Percentiles rank a stretch among this genome's conserved stretches.
Conservation (phyloP, 1,139 yeast genomes). For the Debaryomyces sp. region DNA sequence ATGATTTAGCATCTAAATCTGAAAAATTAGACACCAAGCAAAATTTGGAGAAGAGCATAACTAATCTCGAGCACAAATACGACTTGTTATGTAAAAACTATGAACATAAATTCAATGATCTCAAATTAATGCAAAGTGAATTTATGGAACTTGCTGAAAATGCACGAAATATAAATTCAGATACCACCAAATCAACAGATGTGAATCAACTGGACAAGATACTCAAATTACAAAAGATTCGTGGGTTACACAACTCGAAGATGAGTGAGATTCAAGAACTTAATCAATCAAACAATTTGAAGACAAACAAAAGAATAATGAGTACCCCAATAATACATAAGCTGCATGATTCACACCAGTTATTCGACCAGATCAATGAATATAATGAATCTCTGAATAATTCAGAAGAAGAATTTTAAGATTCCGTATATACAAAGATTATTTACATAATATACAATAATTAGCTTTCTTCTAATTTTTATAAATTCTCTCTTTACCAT, state of each 20-base stretch:
- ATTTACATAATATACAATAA: background rate
- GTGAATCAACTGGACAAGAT: background rate
- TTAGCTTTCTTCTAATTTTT: slow-evolving; percentile 12
- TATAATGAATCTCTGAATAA: slow-evolving; percentile 18
- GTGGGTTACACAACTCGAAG: slow-evolving; percentile 32
- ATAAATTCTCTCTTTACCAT: slow-evolving; percentile 46
- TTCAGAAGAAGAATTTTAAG: slow-evolving; percentile 24
- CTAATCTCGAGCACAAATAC: slow-evolving; percentile 23
- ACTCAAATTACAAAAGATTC: slow-evolving; percentile 26
- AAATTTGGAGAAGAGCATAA: slow-evolving; percentile 17
- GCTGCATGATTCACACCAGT: background rate
- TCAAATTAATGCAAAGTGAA: slow-evolving; percentile 25
- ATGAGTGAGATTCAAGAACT: slow-evolving; percentile 23
- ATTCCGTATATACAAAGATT: slow-evolving; percentile 8
- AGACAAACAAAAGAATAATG: slow-evolving; percentile 27
- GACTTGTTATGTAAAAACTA: slow-evolving; percentile 26
- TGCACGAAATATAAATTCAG: background rate
- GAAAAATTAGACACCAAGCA: slow-evolving; percentile 10
- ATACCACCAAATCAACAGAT: background rate
- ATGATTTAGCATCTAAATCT: background rate
- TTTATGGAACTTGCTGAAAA: slow-evolving; percentile 24
- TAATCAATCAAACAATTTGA: slow-evolving; percentile 8
- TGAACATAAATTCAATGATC: slow-evolving; percentile 27
- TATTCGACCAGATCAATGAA: slow-evolving; percentile 9
- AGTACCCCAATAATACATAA: slow-evolving; percentile 29